These are phyloP conservation scores for Lagenidium giganteum DNA, from an alignment of 352 stramenopile species.

Conservation along the genomic window DNA sequence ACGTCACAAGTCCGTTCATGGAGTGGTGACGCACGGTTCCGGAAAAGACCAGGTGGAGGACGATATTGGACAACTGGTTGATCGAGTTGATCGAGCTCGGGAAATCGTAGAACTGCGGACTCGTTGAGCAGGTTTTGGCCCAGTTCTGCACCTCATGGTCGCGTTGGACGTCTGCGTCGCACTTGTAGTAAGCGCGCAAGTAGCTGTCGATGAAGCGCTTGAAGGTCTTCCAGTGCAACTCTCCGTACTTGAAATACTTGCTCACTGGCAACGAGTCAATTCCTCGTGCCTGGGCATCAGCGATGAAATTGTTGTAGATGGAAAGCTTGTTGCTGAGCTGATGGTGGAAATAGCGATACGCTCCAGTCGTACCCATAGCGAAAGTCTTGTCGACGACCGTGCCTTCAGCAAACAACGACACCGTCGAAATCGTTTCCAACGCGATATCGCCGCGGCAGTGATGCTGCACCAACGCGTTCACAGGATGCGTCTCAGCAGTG, in stretches of 20 bases:
- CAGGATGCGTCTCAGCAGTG: conserved; percentile 21
- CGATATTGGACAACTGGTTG: conserved; percentile 13
- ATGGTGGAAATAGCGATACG: conserved; percentile 22
- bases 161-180: conserved; percentile 10
- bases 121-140: conserved; percentile 17
- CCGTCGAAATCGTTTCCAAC: conserved; percentile 25
- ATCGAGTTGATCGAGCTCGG: conserved; percentile 13
- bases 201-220: conserved; percentile 35
- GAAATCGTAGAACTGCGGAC: conserved; percentile 29
- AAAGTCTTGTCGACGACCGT: conserved; percentile 37
- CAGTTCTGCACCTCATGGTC: conserved; percentile 45
- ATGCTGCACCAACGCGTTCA: conserved; percentile 33
- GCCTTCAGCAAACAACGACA: conserved; percentile 22
- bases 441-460: conserved; percentile 32
- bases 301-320: conserved; percentile 3
- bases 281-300: conserved; percentile 6
- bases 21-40: conserved; percentile 34
- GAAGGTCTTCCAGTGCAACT: conserved; percentile 10
- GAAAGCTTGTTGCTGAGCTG: too few species aligned
- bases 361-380: conserved; percentile 31
- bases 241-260: conserved; percentile 11
- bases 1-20: conserved; percentile 36
- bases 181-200: conserved; percentile 27
- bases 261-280: conserved; percentile 9
- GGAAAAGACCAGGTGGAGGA: conserved; percentile 36